Evolutionary conservation across 2,329 filamentous ascomycete species (phyloP).

Genomic region (Colletotrichum orbiculare): DNA sequence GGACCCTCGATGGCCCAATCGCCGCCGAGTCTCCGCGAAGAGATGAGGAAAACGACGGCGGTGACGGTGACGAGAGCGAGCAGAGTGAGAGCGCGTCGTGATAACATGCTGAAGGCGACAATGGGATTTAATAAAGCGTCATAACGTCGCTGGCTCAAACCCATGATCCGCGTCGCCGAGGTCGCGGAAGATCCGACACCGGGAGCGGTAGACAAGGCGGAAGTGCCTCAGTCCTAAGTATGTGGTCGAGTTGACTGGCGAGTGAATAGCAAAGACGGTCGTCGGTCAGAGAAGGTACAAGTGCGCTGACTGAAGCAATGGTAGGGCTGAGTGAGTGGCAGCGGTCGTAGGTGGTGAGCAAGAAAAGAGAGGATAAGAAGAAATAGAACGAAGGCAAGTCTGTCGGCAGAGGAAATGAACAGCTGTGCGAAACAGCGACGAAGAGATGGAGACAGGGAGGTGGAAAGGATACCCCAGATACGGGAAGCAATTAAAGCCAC

Average conservation of each 20-base stretch:
- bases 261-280: no score
- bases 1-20: conserved; percentile 44
- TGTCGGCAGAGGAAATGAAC: neutral
- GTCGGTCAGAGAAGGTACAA: neutral
- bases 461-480: conserved; percentile 8
- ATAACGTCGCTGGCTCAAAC: conserved; percentile 29
- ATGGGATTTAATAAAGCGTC: conserved; percentile 27
- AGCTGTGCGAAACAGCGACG: conserved; percentile 7
- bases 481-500: neutral
- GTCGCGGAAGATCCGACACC: neutral
- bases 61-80: conserved; percentile 43
- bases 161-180: conserved; percentile 20
- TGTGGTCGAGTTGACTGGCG: no score
- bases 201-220: neutral
- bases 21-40: conserved; percentile 45
- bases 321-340: no score
- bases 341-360: neutral
- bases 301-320: no score
- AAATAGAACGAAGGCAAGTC: neutral
- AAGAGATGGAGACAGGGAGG: neutral
- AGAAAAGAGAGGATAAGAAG: neutral
- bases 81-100: conserved; percentile 43
- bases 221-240: neutral
- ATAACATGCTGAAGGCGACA: conserved; percentile 40
- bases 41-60: conserved; percentile 46